phyloP scores from a whole-genome alignment of 805 yeast species.

The Candida hispaniensis region DNA sequence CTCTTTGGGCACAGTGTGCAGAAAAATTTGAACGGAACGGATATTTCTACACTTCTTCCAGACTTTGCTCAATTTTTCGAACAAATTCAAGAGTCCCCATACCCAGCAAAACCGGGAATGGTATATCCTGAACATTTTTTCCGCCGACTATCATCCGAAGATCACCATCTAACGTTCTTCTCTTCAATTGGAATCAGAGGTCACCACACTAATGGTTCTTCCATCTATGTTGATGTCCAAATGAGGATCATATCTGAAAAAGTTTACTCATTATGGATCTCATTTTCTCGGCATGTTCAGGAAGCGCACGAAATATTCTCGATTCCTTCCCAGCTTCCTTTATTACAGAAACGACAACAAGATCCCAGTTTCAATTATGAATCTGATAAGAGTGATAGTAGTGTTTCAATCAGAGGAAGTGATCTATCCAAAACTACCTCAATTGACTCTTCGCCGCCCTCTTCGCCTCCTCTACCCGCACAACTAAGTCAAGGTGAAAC shows the following conservation, averaged over 20 bases:
- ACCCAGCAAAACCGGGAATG: slow-evolving; percentile 52
- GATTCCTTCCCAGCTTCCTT: slow-evolving; percentile 47
- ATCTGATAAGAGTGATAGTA: too few species aligned
- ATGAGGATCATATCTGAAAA: slow-evolving; percentile 54
- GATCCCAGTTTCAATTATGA: too few species aligned
- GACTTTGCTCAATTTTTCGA: slow-evolving; percentile 1
- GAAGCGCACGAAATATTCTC: slow-evolving; percentile 22
- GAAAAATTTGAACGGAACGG: slow-evolving; percentile 32
- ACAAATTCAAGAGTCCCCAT: neutral
- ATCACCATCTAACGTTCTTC: slow-evolving; percentile 8
- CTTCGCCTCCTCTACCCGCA: too few species aligned
- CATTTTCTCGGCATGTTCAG: slow-evolving; percentile 51
- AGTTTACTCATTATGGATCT: slow-evolving; percentile 68
- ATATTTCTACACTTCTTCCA: neutral
- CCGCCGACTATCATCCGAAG: slow-evolving; percentile 37
- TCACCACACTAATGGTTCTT: slow-evolving; percentile 56
- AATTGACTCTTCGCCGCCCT: too few species aligned
- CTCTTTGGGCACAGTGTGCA: slow-evolving; percentile 55
- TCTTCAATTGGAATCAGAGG: slow-evolving; percentile 47
- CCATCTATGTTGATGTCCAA: slow-evolving; percentile 65
- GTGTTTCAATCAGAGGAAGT: too few species aligned
- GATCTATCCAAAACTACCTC: too few species aligned
- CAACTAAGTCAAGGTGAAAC: too few species aligned
- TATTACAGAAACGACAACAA: too few species aligned
- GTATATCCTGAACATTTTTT: slow-evolving; percentile 89